A percentile compares a stretch with the other conserved stretches of the same genome.
Evolutionary conservation across 202 grass and related monocot genomes (phyloP).

Genomic region (Schoenoplectus tabernaemontani): DNA sequence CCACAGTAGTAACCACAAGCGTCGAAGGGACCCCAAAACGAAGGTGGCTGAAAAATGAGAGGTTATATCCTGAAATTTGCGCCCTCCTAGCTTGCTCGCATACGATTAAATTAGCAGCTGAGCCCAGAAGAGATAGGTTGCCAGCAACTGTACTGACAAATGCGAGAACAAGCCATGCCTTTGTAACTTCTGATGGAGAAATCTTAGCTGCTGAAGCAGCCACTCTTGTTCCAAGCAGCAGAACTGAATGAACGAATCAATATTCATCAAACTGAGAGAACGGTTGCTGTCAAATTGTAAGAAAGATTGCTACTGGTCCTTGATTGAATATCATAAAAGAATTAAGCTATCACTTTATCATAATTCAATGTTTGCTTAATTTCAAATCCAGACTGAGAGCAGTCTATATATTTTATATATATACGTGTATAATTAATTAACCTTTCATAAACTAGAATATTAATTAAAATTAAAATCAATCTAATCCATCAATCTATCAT

Average conservation of each 20-base stretch:
- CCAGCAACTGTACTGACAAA: constrained; percentile 93
- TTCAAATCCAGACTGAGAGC: too few relatives aligned
- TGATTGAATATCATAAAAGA: neutral
- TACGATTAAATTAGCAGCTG: constrained; percentile 86
- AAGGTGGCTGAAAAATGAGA: constrained; percentile 84
- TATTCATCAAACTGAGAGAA: neutral
- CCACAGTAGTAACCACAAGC: constrained; percentile 58
- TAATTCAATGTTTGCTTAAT: neutral
- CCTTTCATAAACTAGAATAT: neutral
- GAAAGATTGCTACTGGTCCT: neutral
- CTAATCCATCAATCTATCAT: neutral
- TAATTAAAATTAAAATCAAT: neutral
- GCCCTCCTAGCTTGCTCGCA: constrained; percentile 76
- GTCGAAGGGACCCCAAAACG: constrained; percentile 78
- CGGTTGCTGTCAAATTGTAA: neutral
- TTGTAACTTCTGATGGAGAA: constrained; percentile 42
- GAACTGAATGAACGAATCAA: constrained; percentile 42
- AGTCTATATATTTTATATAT: too few relatives aligned
- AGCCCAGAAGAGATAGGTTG: constrained; percentile 74
- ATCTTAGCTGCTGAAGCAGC: constrained; percentile 64
- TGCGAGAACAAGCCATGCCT: constrained; percentile 81
- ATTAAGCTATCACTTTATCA: neutral
- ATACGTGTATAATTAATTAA: too few relatives aligned
- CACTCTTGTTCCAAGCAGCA: constrained; percentile 68
- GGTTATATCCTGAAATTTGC: constrained; percentile 60